Base-by-base conservation (phyloP, 1,139 yeast species). In the Kodamaea alishanica region DNA sequence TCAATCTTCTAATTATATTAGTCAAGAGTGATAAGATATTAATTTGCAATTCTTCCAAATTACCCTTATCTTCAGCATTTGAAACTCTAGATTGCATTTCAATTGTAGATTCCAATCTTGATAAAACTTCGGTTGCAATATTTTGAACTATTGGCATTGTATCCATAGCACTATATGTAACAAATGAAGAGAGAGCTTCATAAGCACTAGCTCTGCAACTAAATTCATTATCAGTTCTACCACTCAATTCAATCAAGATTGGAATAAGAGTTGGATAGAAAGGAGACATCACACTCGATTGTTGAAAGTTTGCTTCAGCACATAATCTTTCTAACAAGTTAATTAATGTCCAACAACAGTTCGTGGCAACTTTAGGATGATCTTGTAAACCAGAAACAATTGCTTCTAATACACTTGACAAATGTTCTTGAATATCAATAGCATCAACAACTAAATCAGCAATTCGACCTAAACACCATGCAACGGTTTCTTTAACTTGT, bases 381-480 rank as follows among this genome's bases (percentile, higher is more conserved):
- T 90, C 97, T 49, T 75, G 77, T 49, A 92, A 73, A 10, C 98
- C 98, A 32, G 71, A 61, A 32, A 83, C 65, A 45, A 92, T 74
- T 0, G 96, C 94, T 41, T 76, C 73, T 44, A 92, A 67, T 39
- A 92, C 79, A 33, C 70, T 70, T 27, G 89, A 85, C 49, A 92
- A 71, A 56, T 83, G 84, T 6, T 66, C 64, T 38, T 76, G 71
- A 24, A 77, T 60, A 51, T 84, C 84, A 47, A 90, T 81, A 5
- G 95, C 90, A 43, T 79, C 86, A 46, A 87, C 77, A 33, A 84
- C 92, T 45, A 84, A 67, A 56, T 92, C 97, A 8, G 97, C 95
- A 53, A 92, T 87, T 65, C 97, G 80, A 43, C 98, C 98, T 45
- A 92, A 73, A 65, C 97, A 92, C 98, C 98, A 92, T 6, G 97